Percentiles rank a stretch among this genome's conserved stretches.
Evolutionary conservation across 179 eudicot species (phyloP).

Genomic region (Patellifolia procumbens): DNA sequence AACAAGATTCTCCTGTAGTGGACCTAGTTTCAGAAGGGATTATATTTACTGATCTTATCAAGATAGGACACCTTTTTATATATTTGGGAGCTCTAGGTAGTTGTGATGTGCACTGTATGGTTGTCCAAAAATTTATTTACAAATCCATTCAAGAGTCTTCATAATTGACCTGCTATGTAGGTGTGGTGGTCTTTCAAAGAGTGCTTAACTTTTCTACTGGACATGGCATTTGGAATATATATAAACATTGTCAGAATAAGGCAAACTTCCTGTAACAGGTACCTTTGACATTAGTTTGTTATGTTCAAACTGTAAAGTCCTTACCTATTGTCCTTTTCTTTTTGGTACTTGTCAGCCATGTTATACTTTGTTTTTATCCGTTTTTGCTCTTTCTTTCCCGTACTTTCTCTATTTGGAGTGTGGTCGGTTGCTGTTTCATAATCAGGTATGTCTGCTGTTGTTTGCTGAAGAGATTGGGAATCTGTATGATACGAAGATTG

Average conservation of each 20-base stretch:
- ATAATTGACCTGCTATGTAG: slow-evolving; percentile 30
- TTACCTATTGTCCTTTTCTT: not conserved
- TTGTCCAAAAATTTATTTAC: not conserved
- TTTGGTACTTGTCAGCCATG: not conserved
- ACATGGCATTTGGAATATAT: slow-evolving; percentile 51
- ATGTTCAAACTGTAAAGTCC: not conserved
- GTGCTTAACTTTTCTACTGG: slow-evolving; percentile 40
- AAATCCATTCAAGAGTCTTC: not conserved
- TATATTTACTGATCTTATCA: not conserved
- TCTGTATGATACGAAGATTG: not conserved
- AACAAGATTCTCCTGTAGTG: not conserved
- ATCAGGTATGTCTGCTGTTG: not conserved
- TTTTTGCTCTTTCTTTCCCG: too few relatives aligned
- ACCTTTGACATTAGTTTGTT: slow-evolving; percentile 15
- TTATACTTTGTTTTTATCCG: too few relatives aligned
- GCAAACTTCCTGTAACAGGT: slow-evolving; percentile 50
- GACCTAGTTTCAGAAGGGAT: not conserved
- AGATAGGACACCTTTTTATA: not conserved
- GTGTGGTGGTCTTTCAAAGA: slow-evolving; percentile 45
- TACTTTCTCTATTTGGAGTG: too few relatives aligned
- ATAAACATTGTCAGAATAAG: slow-evolving; percentile 46
- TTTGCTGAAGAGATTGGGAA: not conserved
- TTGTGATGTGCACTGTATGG: not conserved
- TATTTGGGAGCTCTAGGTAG: slow-evolving; percentile 6
- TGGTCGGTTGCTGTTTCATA: too few relatives aligned